Conservation (phyloP, 148 eudicot species). For the Drosera capensis region DNA sequence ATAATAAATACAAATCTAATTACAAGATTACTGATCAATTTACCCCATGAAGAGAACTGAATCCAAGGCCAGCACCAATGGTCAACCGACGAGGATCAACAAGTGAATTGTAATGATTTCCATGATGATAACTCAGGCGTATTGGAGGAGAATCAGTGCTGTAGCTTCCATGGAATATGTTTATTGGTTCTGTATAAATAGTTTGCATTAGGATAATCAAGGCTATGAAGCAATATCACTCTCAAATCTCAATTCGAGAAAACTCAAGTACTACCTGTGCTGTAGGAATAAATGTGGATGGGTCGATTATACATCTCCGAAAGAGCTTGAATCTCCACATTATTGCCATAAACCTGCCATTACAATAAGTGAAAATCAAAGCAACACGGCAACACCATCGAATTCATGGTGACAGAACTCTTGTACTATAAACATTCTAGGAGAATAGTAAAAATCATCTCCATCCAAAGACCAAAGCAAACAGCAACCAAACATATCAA, state of each 20-base stretch:
- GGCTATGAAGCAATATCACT: background rate
- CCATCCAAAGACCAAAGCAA: no score
- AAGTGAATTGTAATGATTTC: constrained; percentile 96
- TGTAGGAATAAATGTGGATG: constrained; percentile 93
- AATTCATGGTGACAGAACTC: no score
- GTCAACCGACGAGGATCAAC: constrained; percentile 87
- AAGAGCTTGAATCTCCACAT: constrained; percentile 83
- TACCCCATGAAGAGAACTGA: constrained; percentile 82
- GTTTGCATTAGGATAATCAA: background rate
- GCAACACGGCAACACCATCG: background rate
- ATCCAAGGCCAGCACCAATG: constrained; percentile 96
- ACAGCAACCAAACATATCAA: no score
- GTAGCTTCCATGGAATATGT: constrained; percentile 88
- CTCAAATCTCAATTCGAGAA: background rate
- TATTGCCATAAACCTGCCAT: constrained; percentile 90
- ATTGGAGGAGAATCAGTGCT: constrained; percentile 78
- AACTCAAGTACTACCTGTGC: constrained; percentile 43
- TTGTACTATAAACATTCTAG: no score
- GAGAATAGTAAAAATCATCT: no score
- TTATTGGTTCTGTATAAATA: constrained; percentile 65
- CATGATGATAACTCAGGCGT: constrained; percentile 80
- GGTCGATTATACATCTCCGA: constrained; percentile 98
- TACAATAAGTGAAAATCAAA: background rate
- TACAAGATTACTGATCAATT: constrained; percentile 8
- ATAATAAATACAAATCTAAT: background rate